phyloP scores from a whole-genome alignment of 202 grass and related monocot species.

The Cymbopogon flexuosus region DNA sequence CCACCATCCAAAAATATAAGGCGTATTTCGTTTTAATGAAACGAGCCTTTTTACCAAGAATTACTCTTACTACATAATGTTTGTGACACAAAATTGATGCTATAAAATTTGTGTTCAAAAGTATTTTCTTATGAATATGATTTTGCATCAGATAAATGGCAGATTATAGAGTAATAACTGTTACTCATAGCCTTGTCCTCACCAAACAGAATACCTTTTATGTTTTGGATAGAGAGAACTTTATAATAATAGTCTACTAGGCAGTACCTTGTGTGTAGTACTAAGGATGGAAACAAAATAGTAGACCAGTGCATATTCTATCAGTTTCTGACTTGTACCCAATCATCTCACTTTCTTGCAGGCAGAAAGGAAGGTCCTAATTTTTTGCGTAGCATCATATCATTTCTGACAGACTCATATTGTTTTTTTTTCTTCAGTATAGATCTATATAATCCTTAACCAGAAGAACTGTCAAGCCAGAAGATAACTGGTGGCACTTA shows the following conservation, averaged over 20 bases:
- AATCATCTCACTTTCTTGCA: neutral
- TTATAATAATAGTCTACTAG: neutral
- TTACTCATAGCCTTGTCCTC: neutral
- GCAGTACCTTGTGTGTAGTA: neutral
- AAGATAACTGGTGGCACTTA: neutral
- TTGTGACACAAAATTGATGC: neutral
- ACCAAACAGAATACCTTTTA: neutral
- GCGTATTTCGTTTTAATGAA: neutral
- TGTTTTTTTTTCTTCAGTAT: neutral
- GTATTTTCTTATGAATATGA: neutral
- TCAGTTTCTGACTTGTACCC: neutral
- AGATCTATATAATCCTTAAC: neutral
- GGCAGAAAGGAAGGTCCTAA: neutral
- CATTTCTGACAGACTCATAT: too few species aligned
- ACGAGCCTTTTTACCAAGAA: neutral
- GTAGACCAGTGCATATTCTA: neutral
- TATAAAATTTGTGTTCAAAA: neutral
- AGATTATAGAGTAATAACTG: neutral
- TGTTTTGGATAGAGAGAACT: neutral
- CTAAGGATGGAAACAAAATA: neutral
- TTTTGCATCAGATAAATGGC: neutral
- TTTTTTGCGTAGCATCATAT: neutral
- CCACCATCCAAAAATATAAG: neutral
- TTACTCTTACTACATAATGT: neutral
- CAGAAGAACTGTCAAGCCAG: neutral